phyloP scores from a whole-genome alignment of 2,329 filamentous ascomycete genomes.

The Fusarium bactridioides region DNA sequence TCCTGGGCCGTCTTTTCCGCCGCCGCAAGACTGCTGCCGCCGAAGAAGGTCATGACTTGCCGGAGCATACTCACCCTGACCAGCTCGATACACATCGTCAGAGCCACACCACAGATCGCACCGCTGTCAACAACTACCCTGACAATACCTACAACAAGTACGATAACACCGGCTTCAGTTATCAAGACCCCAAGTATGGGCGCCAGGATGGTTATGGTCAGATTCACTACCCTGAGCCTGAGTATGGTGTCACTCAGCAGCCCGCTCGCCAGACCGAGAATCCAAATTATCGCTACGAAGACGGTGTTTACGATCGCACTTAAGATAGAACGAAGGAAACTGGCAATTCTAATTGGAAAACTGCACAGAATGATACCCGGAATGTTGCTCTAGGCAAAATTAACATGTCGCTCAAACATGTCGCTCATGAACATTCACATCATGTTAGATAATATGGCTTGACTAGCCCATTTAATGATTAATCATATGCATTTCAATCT shows the following conservation, averaged over 20 bases:
- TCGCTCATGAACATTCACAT: conserved; percentile 8
- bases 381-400: conserved; percentile 10
- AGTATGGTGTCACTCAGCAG: conserved; percentile 22
- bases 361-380: conserved; percentile 21
- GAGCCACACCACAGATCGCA: conserved; percentile 53
- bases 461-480: conserved; percentile 26
- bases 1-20: conserved; percentile 48
- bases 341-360: not conserved
- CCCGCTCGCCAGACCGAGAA: conserved; percentile 11
- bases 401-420: conserved; percentile 18
- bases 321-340: conserved; percentile 1
- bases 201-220: conserved; percentile 43
- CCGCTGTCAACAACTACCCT: conserved; percentile 43
- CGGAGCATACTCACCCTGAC: conserved; percentile 51
- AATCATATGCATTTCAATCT: conserved; percentile 8
- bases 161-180: conserved; percentile 34
- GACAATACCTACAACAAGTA: conserved; percentile 40
- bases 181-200: conserved; percentile 35
- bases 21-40: conserved; percentile 36
- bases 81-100: conserved; percentile 50
- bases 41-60: conserved; percentile 46
- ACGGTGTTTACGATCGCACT: conserved; percentile 48
- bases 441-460: conserved; percentile 15
- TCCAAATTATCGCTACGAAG: conserved; percentile 47
- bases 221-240: conserved; percentile 40